phyloP scores from a whole-genome alignment of 1,284 basidiomycete genomes.

The Stereum hirsutum region DNA sequence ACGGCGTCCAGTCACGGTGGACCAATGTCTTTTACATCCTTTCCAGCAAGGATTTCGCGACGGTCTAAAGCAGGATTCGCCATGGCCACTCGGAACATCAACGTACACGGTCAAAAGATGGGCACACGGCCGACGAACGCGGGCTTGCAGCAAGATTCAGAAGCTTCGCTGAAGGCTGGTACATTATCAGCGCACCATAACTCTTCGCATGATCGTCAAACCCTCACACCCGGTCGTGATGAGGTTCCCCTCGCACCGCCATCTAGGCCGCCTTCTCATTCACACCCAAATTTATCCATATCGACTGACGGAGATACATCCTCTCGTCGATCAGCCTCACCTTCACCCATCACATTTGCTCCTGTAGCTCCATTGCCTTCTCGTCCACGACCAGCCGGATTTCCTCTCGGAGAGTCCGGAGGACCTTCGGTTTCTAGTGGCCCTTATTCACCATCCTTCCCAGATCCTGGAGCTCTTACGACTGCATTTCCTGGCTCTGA shows the following conservation, averaged over 20 bases:
- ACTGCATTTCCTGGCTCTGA: too few species aligned
- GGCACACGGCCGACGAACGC: too few species aligned
- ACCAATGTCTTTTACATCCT: too few species aligned
- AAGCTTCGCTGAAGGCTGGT: too few species aligned
- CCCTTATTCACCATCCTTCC: constrained; percentile 5
- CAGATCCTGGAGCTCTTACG: too few species aligned
- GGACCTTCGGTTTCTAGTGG: neutral
- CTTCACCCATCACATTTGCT: constrained; percentile 12
- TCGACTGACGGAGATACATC: neutral
- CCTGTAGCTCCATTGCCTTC: neutral
- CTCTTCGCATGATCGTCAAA: neutral
- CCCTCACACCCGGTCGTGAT: neutral
- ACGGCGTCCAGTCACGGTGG: too few species aligned
- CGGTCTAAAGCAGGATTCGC: too few species aligned
- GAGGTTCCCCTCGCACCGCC: neutral
- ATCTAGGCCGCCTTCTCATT: constrained; percentile 1
- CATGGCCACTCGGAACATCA: too few species aligned
- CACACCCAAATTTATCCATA: neutral
- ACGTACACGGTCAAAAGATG: too few species aligned
- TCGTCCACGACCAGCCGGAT: neutral
- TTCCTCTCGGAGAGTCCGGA: neutral
- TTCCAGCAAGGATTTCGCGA: too few species aligned
- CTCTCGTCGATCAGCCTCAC: constrained; percentile 4
- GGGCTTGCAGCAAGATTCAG: too few species aligned
- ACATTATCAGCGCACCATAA: too few species aligned